Conservation (phyloP, 2,329 filamentous ascomycete species). For the Colletotrichum agaves region DNA sequence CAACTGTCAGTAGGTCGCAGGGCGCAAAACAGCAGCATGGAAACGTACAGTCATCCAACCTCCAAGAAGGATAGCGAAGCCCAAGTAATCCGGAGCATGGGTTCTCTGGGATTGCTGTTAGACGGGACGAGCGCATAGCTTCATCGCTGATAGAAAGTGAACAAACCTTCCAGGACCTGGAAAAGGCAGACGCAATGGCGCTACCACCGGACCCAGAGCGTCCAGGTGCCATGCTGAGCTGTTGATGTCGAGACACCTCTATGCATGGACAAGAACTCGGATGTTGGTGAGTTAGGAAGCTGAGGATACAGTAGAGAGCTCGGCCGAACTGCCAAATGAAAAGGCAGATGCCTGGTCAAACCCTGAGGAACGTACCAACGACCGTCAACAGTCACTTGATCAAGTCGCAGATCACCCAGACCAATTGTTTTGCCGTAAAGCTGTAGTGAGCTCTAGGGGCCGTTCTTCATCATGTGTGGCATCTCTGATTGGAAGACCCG, state of each 20-base stretch:
- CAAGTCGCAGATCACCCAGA: constrained; percentile 4
- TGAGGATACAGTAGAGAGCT: neutral
- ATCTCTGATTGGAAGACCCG: constrained; percentile 1
- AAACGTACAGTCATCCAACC: constrained; percentile 70
- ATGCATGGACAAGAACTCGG: constrained; percentile 47
- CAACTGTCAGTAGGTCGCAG: constrained; percentile 38
- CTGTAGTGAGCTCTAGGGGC: constrained; percentile 13
- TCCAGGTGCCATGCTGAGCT: constrained; percentile 51
- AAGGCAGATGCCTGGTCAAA: no score
- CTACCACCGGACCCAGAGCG: constrained; percentile 36
- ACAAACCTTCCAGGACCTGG: constrained; percentile 60
- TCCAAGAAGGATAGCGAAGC: constrained; percentile 75
- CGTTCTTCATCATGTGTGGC: neutral
- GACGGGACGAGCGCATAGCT: constrained; percentile 6
- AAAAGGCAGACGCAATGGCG: constrained; percentile 47
- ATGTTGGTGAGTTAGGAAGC: neutral
- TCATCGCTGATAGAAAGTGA: neutral
- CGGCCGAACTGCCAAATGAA: neutral
- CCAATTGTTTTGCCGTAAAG: constrained; percentile 8
- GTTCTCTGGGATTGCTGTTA: constrained; percentile 66
- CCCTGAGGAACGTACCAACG: neutral
- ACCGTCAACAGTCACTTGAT: constrained; percentile 32
- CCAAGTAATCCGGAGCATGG: constrained; percentile 89
- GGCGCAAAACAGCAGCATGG: constrained; percentile 39
- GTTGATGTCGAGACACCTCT: constrained; percentile 52